Conservation (phyloP, 208 protist genomes). For the Leptomonas pyrrhocoris region DNA sequence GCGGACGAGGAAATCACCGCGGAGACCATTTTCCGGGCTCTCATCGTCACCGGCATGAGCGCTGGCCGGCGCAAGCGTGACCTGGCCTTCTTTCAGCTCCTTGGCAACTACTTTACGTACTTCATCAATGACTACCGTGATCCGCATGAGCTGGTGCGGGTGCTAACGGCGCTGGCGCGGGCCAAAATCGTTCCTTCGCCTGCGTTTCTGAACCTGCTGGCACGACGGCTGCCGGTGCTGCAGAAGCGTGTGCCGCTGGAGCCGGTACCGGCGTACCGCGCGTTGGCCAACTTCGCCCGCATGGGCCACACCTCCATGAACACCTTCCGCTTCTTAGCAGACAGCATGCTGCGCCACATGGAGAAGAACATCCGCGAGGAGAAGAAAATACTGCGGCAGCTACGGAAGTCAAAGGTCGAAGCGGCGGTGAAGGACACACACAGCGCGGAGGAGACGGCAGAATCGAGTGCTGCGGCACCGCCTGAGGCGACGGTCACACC, state of each 20-base stretch:
- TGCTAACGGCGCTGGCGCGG: conserved; percentile 74
- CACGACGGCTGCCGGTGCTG: conserved; percentile 68
- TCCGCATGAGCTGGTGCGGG: conserved; percentile 59
- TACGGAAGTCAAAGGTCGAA: background rate
- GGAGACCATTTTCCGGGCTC: conserved; percentile 43
- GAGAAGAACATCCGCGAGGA: conserved; percentile 49
- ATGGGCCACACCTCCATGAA: conserved; percentile 77
- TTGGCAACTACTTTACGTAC: conserved; percentile 62
- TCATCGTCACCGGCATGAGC: conserved; percentile 78
- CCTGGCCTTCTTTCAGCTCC: conserved; percentile 69
- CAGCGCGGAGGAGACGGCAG: background rate
- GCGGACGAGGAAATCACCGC: conserved; percentile 53
- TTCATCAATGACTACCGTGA: conserved; percentile 74
- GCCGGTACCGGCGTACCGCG: conserved; percentile 64
- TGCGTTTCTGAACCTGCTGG: conserved; percentile 63
- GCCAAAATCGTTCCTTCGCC: conserved; percentile 74
- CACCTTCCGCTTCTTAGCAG: conserved; percentile 75
- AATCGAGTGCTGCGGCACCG: background rate
- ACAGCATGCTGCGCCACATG: conserved; percentile 55
- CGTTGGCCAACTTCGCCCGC: conserved; percentile 65
- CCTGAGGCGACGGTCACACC: background rate
- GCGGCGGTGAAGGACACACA: conserved; percentile 6
- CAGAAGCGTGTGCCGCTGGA: conserved; percentile 55
- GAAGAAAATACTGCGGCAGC: conserved; percentile 35
- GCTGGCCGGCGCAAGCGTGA: conserved; percentile 72